A percentile compares a stretch with the other conserved stretches of the same genome.
Evolutionary conservation across 148 eudicot genomes (phyloP).

Genomic region (Rhododendron ferrugineum): DNA sequence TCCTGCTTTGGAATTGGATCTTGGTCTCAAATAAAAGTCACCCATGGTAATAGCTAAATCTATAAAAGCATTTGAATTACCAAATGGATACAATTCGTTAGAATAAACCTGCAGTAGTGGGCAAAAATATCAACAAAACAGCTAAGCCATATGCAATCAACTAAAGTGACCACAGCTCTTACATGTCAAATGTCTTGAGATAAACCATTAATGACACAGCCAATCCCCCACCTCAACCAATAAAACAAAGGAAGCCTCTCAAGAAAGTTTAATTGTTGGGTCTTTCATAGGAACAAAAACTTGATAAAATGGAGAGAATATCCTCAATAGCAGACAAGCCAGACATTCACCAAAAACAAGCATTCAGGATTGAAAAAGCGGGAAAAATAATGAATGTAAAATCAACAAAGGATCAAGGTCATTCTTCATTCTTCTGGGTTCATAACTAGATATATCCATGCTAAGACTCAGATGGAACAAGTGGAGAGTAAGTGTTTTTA

Average conservation of each 20-base stretch:
- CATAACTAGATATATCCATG: not conserved
- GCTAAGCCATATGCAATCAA: not conserved
- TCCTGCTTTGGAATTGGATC: no score
- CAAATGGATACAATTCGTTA: no score
- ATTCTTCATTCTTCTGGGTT: not conserved
- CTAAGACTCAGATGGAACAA: not conserved
- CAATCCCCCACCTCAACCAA: not conserved
- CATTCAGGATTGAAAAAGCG: not conserved
- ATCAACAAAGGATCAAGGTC: not conserved
- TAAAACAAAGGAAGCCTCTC: no score
- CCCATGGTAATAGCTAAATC: no score
- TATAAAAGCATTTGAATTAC: no score
- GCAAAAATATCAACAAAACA: not conserved
- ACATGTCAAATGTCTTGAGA: not conserved
- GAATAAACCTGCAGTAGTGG: constrained; percentile 7
- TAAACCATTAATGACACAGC: not conserved
- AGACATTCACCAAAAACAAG: not conserved
- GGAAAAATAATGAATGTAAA: not conserved
- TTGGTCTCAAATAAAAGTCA: no score
- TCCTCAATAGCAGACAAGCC: not conserved
- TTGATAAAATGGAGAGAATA: not conserved
- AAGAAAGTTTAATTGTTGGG: not conserved
- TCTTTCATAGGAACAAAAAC: not conserved
- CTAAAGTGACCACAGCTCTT: not conserved
- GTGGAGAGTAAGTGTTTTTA: not conserved